Evolutionary conservation across 2,329 filamentous ascomycete genomes (phyloP).

Genomic region (Scedosporium apiospermum): DNA sequence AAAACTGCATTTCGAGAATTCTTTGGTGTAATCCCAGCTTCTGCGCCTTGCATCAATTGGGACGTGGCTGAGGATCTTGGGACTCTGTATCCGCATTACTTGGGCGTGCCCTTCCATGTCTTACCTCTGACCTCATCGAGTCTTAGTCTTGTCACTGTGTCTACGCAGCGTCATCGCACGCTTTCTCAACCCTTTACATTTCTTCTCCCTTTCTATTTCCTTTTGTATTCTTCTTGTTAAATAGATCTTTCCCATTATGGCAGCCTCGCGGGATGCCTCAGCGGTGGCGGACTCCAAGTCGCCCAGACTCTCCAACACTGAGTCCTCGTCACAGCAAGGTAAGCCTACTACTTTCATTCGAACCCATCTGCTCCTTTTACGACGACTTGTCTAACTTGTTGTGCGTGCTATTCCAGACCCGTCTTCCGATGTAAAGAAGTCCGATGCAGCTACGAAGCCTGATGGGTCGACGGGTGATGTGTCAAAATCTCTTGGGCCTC

Average conservation of each 20-base stretch:
- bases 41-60: slow-evolving; percentile 1
- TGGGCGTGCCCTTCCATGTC: slow-evolving; percentile 1
- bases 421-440: slow-evolving; percentile 33
- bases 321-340: slow-evolving; percentile 33
- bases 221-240: slow-evolving; percentile 14
- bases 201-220: slow-evolving; percentile 12
- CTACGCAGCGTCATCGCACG: slow-evolving; percentile 1
- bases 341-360: slow-evolving; percentile 16
- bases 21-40: slow-evolving; percentile 1
- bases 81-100: slow-evolving; percentile 1
- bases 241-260: slow-evolving; percentile 42
- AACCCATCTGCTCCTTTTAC: neutral
- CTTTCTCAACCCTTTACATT: slow-evolving; percentile 14
- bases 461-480: slow-evolving; percentile 39
- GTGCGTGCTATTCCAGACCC: slow-evolving; percentile 23
- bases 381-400: slow-evolving; percentile 6
- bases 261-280: slow-evolving; percentile 31
- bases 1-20: neutral
- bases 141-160: slow-evolving; percentile 11
- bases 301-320: slow-evolving; percentile 33
- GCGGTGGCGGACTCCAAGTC: slow-evolving; percentile 36
- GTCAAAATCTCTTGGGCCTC: slow-evolving; percentile 59
- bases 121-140: slow-evolving; percentile 31
- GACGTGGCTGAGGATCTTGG: neutral
- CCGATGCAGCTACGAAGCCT: slow-evolving; percentile 34